These are phyloP conservation scores for Podospora pseudopauciseta DNA, from an alignment of 495 filamentous ascomycete genomes.

Conservation along the genomic window DNA sequence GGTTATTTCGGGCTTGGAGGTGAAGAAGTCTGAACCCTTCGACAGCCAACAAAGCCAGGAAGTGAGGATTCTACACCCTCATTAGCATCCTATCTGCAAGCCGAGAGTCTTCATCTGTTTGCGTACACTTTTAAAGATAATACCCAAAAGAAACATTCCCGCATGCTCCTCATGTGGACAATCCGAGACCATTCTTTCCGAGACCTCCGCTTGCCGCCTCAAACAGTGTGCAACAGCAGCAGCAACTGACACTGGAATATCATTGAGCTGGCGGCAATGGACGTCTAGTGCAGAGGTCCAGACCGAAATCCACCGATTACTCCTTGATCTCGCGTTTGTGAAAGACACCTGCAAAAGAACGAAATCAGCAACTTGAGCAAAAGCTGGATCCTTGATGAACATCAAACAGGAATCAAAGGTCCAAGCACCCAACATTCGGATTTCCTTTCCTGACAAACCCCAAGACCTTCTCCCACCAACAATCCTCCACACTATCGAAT, in stretches of 20 bases:
- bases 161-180: background rate
- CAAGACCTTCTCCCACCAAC: background rate
- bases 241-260: background rate
- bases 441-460: background rate
- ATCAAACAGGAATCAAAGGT: background rate
- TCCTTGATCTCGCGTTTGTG: constrained; percentile 10
- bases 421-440: background rate
- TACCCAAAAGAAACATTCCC: background rate
- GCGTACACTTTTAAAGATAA: background rate
- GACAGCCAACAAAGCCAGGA: background rate
- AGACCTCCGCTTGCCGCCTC: background rate
- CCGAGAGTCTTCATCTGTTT: background rate
- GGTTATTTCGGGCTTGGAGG: background rate
- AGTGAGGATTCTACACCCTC: background rate
- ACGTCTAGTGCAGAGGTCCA: background rate
- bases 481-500: background rate
- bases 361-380: background rate
- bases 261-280: background rate
- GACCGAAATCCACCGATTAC: background rate
- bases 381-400: background rate
- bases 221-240: background rate
- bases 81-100: background rate
- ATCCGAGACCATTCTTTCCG: background rate
- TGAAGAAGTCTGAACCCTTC: background rate
- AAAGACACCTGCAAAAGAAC: background rate